phyloP scores from a whole-genome alignment of 129 eudicot genomes.

The Helichrysum umbraculigerum region DNA sequence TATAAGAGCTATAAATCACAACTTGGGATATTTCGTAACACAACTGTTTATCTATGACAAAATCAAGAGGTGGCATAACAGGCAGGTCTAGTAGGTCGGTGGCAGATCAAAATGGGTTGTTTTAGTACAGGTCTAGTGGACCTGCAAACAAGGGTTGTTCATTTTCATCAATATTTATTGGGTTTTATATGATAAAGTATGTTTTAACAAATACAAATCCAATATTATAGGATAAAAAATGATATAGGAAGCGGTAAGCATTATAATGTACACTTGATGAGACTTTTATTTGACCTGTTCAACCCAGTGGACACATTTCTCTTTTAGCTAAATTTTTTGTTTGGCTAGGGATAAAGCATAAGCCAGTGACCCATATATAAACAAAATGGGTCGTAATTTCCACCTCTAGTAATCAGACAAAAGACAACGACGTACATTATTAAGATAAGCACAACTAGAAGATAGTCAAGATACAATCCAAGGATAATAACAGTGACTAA shows the following conservation, averaged over 20 bases:
- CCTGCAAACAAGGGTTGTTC: background rate
- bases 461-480: background rate
- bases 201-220: background rate
- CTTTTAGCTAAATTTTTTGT: no score
- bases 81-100: background rate
- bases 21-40: background rate
- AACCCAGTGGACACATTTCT: no score
- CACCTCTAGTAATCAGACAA: background rate
- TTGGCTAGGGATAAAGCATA: no score
- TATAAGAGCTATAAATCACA: slow-evolving; percentile 1
- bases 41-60: background rate
- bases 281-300: background rate
- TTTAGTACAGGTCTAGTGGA: background rate
- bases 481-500: slow-evolving; percentile 4
- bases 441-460: slow-evolving; percentile 10
- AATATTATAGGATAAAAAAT: background rate
- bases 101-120: background rate
- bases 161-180: background rate
- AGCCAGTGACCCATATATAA: background rate
- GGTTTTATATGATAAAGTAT: background rate
- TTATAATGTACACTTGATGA: background rate
- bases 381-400: background rate
- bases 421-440: background rate
- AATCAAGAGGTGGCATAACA: background rate
- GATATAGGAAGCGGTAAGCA: background rate